Base-by-base conservation (phyloP, 805 yeast genomes). In the Lipomyces kockii region DNA sequence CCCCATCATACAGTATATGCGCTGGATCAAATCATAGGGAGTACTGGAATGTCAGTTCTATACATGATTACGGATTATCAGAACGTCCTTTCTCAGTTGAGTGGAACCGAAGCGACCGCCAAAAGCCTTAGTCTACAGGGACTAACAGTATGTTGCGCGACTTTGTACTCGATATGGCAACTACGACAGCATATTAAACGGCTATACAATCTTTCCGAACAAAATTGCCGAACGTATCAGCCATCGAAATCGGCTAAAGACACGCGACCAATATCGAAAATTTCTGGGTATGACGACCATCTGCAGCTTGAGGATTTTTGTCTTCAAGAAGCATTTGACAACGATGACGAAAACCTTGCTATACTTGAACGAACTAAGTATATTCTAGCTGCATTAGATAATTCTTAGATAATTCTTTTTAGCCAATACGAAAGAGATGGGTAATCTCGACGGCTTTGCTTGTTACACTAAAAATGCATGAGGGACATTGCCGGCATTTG, bases 1-100 rank as follows among this genome's bases (percentile, higher is more conserved):
- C 82, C 85, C 0, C 81, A 83, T 58, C 66, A 79, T 0, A 37
- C 87, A 0, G 72, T 86, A 2, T 75, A 78, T 57, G 82, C 79
- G 0, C 73, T 87, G 46, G 87, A 87, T 63, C 75, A 80, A 56
- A 66, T 81, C 0, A 71, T 85, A 1, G 73, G 82, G 0, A 76
- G 79, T 2, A 82, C 82, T 54, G 87, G 85, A 7, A 68, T 68
- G 71, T 25, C 64, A 17, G 46, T 69, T 29, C 27, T 67, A 55
- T 63, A 60, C 55, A 51, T 62, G 34, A 37, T 67, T 25, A 54
- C 63, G n/a, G 71, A 67, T 12, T 53, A 17, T 17, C 60, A 54
- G 37, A 20, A 39, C 22, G 39, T 46, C 39, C 25, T 25, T 12
- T 27, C 52, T n/a, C 46, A 56, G 27, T 32, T 11, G 11, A n/a